Conservation (phyloP, 306 rosid species). For the Cucumis cinereus region DNA sequence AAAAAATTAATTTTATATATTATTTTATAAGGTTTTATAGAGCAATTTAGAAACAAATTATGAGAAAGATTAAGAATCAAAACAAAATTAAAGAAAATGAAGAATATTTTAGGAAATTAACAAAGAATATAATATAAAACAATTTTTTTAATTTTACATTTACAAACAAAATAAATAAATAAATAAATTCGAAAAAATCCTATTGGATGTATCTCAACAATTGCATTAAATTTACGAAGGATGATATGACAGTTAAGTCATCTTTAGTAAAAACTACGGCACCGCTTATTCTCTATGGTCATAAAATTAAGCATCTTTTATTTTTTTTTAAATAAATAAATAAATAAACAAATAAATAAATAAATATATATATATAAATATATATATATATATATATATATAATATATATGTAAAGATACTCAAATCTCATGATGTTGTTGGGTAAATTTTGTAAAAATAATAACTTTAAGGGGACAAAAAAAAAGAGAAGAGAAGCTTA, state of each 20-base stretch:
- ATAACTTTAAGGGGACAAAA: neutral
- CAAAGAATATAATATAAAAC: neutral
- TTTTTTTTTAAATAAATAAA: too few relatives aligned
- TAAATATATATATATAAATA: too few relatives aligned
- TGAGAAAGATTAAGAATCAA: neutral
- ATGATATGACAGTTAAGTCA: neutral
- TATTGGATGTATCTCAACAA: neutral
- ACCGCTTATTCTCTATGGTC: neutral
- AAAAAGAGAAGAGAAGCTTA: neutral
- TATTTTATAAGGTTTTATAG: neutral
- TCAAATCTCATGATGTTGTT: conserved; percentile 1
- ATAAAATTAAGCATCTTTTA: neutral
- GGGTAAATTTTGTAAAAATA: neutral
- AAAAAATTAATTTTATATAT: too few relatives aligned
- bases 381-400: too few relatives aligned
- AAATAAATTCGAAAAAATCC: neutral
- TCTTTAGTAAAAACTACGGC: neutral
- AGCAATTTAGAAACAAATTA: neutral
- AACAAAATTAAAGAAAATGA: neutral
- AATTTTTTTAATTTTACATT: neutral
- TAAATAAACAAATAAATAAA: too few relatives aligned
- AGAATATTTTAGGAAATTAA: neutral
- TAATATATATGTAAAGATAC: too few relatives aligned
- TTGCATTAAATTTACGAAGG: neutral
- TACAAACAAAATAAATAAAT: neutral